phyloP scores from a whole-genome alignment of 129 eudicot species.

The Mikania micrantha region DNA sequence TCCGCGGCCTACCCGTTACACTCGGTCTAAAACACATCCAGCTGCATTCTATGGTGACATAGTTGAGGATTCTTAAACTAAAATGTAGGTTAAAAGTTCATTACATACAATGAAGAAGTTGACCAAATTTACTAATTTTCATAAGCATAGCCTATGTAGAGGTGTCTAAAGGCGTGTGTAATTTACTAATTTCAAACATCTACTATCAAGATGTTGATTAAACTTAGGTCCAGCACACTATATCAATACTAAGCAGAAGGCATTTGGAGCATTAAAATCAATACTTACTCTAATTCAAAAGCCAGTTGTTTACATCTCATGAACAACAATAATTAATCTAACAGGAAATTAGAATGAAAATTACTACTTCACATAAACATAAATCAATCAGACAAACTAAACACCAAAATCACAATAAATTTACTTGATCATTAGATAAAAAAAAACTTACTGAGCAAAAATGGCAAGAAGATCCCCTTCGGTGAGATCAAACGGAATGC shows the following conservation, averaged over 20 bases:
- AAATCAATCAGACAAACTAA: not conserved
- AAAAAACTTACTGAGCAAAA: constrained; percentile 70
- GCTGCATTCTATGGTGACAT: not conserved
- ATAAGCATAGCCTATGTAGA: not conserved
- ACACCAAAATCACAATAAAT: not conserved
- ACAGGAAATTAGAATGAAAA: not conserved
- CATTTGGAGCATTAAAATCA: not conserved
- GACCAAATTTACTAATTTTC: too few species aligned
- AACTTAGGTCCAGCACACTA: not conserved
- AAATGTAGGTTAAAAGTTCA: not conserved
- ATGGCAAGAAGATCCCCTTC: constrained; percentile 96
- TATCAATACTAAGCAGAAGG: not conserved
- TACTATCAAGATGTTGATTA: not conserved
- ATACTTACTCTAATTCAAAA: not conserved
- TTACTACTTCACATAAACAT: not conserved
- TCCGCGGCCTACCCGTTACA: too few species aligned
- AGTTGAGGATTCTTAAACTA: not conserved
- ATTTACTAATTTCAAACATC: not conserved
- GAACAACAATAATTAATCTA: not conserved
- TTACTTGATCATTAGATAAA: not conserved
- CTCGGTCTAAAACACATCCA: not conserved
- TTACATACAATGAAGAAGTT: not conserved
- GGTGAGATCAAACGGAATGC: constrained; percentile 83
- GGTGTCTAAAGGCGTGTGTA: not conserved
- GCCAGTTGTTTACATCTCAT: not conserved